Evolutionary conservation across 352 stramenopile species (phyloP), one percentile per base, ranked within the genome.

Genomic region (Pythium phragmiticola): DNA sequence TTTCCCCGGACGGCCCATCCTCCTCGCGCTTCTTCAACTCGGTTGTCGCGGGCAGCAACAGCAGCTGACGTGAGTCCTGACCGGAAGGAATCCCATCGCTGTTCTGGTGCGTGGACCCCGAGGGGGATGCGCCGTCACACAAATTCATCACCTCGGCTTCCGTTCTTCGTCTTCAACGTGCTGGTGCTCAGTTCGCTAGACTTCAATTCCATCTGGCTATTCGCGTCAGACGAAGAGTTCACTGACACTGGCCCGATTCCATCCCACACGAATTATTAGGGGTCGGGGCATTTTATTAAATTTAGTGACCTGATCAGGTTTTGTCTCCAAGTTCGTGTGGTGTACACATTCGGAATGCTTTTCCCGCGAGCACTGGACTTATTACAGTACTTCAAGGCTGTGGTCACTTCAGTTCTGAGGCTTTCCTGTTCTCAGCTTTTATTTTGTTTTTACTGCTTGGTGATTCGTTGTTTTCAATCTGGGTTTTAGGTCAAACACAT

Each of bases 11-110:
- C 30, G 43, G 26, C 50, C 56, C 63, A 65, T 69, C 49, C 57
- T 58, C 52, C 50, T 57, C 53, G 52, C 47, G 59, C 39, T 66
- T 60, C 60, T 66, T 66, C 52, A 60, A 60, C 47, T 65, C 50
- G 41, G 52, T 57, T 50, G 55, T 51, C 13, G 39, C 21, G 34
- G 21, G 37, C 53, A 26, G 52, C 28, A 5, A 3, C 26, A 16
- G 50, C 53, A 60, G 53, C 53, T 60, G 53, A 60, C 53, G 53
- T 33, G 53, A 17, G 12, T 46, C 39, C 53, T 46, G 53, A 54
- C 48, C 56, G 39, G 16, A 46, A 26, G 42, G 26, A 51, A 45
- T 54, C 55, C 37, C 17, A 41, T 39, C 13, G 48, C 28, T 17
- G 26, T 54, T 11, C 48, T 14, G 49, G 49, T 60, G 53, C 53